These are phyloP conservation scores for Sporobolomyces pararoseus DNA, from an alignment of 768 basidiomycete genomes.

Conservation along the genomic window DNA sequence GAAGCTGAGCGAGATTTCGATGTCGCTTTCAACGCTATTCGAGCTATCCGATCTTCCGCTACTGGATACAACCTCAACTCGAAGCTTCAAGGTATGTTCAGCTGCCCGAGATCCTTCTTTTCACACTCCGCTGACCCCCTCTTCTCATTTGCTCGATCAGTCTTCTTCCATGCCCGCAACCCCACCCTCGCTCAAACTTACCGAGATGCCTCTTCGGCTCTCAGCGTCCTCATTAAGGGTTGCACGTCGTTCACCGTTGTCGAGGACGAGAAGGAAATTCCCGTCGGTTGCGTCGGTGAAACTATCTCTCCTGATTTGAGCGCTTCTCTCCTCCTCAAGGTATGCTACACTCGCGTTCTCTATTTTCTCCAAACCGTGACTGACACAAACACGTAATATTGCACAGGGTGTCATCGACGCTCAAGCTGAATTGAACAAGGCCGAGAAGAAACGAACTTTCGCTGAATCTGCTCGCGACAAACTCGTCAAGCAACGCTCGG, in stretches of 20 bases:
- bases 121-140: background rate
- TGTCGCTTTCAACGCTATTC: slow-evolving; percentile 72
- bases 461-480: slow-evolving; percentile 69
- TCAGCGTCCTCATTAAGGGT: slow-evolving; percentile 79
- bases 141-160: slow-evolving; percentile 51
- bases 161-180: slow-evolving; percentile 69
- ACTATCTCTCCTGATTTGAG: slow-evolving; percentile 71
- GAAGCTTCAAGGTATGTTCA: slow-evolving; percentile 68
- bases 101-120: background rate
- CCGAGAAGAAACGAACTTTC: slow-evolving; percentile 80
- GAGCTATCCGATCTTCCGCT: slow-evolving; percentile 74
- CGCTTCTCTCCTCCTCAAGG: slow-evolving; percentile 79
- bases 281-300: slow-evolving; percentile 79
- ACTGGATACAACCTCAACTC: slow-evolving; percentile 83
- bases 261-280: slow-evolving; percentile 63
- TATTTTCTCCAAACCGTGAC: background rate
- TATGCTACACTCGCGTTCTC: slow-evolving; percentile 50
- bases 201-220: slow-evolving; percentile 49
- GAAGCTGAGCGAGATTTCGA: slow-evolving; percentile 82
- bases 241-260: slow-evolving; percentile 72
- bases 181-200: slow-evolving; percentile 65
- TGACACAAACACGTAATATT: background rate
- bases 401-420: slow-evolving; percentile 81
- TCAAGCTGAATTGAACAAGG: slow-evolving; percentile 79
- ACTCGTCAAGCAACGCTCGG: slow-evolving; percentile 56